A percentile compares a stretch with the other conserved stretches of the same genome.
phyloP scores from a whole-genome alignment of 805 yeast genomes.

The Ogataea glucozyma region DNA sequence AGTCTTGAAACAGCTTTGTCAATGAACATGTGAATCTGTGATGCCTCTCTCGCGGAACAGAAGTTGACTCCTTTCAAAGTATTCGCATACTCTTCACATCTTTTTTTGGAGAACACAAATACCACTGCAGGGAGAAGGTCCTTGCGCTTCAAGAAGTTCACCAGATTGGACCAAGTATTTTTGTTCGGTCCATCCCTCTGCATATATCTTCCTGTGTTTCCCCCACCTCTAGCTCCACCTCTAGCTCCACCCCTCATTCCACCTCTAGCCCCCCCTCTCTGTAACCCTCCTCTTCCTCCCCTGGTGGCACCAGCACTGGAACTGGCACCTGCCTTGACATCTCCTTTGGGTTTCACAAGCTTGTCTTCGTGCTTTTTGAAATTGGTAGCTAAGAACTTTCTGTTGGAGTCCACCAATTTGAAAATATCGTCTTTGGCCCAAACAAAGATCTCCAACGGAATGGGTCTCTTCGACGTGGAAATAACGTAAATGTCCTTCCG shows the following conservation, averaged over 20 bases:
- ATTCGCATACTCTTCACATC: conserved; percentile 91
- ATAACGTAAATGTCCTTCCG: conserved; percentile 95
- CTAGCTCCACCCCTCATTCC: conserved; percentile 40
- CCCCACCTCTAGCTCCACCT: conserved; percentile 29
- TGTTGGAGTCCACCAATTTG: conserved; percentile 72
- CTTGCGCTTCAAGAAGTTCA: conserved; percentile 65
- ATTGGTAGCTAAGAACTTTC: conserved; percentile 66
- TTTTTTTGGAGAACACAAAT: conserved; percentile 90
- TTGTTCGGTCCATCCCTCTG: conserved; percentile 72
- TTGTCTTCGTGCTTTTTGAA: conserved; percentile 61
- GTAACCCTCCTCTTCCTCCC: conserved; percentile 45
- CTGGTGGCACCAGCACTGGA: conserved; percentile 37
- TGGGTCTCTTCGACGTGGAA: conserved; percentile 95
- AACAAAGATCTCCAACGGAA: conserved; percentile 82
- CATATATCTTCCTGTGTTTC: conserved; percentile 33
- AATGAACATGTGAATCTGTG: conserved; percentile 90
- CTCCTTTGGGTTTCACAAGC: conserved; percentile 45
- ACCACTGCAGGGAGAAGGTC: conserved; percentile 87
- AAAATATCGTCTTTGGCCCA: conserved; percentile 78
- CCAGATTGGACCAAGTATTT: conserved; percentile 73
- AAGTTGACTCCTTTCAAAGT: conserved; percentile 73
- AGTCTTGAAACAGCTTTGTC: conserved; percentile 85
- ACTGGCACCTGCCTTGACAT: conserved; percentile 11
- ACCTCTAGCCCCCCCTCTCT: conserved; percentile 33
- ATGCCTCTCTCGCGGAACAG: conserved; percentile 79